Percentiles rank a stretch among this genome's conserved stretches.
These are phyloP conservation scores for Candida endomychidarum DNA, from an alignment of 805 yeast species.

Conservation along the genomic window DNA sequence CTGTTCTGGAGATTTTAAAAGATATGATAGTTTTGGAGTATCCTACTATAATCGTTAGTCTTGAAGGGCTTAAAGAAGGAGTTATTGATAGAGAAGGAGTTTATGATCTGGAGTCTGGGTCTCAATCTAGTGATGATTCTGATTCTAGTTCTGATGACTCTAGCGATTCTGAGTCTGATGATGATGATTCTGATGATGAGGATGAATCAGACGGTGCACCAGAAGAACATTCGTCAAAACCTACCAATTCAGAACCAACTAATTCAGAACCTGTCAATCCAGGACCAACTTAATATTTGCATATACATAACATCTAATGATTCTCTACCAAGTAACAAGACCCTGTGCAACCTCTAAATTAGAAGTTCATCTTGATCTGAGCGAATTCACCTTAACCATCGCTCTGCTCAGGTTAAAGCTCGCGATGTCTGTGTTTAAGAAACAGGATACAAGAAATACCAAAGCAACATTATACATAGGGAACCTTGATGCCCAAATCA, in stretches of 20 bases:
- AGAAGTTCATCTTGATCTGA: too few species aligned
- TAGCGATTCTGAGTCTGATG: slow-evolving; percentile 12
- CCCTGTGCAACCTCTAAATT: too few species aligned
- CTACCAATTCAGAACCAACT: neutral
- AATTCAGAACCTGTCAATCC: too few species aligned
- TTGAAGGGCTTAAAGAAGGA: slow-evolving; percentile 21
- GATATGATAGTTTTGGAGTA: slow-evolving; percentile 70
- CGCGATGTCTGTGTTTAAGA: slow-evolving; percentile 27
- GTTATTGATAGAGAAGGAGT: slow-evolving; percentile 15
- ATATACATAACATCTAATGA: too few species aligned
- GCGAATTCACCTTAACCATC: too few species aligned
- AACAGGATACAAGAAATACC: slow-evolving; percentile 53
- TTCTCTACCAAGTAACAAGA: too few species aligned
- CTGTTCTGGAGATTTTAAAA: slow-evolving; percentile 42
- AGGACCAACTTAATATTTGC: too few species aligned
- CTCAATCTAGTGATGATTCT: slow-evolving; percentile 18
- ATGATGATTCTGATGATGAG: slow-evolving; percentile 15
- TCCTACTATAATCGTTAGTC: slow-evolving; percentile 62
- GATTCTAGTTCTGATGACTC: slow-evolving; percentile 18
- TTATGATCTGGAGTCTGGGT: slow-evolving; percentile 12
- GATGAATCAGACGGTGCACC: slow-evolving; percentile 24
- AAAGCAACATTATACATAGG: slow-evolving; percentile 77
- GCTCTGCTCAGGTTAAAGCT: too few species aligned
- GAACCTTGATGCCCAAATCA: slow-evolving; percentile 72
- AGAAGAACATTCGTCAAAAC: slow-evolving; percentile 31